phyloP scores from a whole-genome alignment of 345 rosid species.

The Salix exigua region DNA sequence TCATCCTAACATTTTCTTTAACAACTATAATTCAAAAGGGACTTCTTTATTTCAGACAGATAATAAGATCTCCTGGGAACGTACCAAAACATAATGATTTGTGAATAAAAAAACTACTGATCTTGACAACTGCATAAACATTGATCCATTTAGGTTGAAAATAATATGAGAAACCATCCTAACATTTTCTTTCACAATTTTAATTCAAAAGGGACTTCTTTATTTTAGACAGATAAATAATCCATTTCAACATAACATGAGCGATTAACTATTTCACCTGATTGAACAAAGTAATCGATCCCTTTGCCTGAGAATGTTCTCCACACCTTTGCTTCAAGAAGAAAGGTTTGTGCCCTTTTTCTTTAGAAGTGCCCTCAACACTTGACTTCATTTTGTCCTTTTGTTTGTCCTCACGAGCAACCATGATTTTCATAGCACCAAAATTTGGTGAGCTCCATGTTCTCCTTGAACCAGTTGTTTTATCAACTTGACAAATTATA shows the following conservation, averaged over 20 bases:
- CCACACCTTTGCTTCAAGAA: constrained; percentile 54
- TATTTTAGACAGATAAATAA: background rate
- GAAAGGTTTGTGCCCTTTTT: constrained; percentile 50
- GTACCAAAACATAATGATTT: background rate
- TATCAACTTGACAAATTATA: constrained; percentile 31
- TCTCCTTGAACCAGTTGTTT: constrained; percentile 42
- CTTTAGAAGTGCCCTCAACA: constrained; percentile 63
- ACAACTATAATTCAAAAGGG: background rate
- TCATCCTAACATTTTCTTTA: background rate
- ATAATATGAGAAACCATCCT: background rate
- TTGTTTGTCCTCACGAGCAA: constrained; percentile 39
- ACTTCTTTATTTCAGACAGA: background rate
- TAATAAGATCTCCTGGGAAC: background rate
- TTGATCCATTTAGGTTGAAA: background rate
- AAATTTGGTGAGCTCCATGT: constrained; percentile 66
- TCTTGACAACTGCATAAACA: background rate
- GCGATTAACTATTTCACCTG: constrained; percentile 34
- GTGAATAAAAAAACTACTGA: background rate
- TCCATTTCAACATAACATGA: background rate
- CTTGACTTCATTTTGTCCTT: constrained; percentile 21
- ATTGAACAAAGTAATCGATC: constrained; percentile 33
- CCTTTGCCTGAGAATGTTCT: constrained; percentile 36
- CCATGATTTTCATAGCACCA: constrained; percentile 53
- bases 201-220: background rate
- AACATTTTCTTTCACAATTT: background rate